Evolutionary conservation across 352 stramenopile species (phyloP), one percentile per base, ranked within the genome.

Genomic region (Pilasporangium apinafurcum): DNA sequence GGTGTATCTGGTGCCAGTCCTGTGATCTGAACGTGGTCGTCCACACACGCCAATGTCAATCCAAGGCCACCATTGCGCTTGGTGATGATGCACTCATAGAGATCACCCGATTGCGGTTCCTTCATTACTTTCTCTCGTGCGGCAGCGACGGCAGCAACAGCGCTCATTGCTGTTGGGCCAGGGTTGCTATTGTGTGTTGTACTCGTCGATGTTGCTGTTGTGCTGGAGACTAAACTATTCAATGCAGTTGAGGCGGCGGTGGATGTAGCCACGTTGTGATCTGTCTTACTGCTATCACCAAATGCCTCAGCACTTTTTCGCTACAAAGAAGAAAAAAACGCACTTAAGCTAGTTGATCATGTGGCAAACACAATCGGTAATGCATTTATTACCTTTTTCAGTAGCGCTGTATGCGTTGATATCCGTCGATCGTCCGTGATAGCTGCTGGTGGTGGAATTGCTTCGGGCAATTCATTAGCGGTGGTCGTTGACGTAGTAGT

Each of bases 31-130:
- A 90, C 77, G 62, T 90, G 77, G 58, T 87, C 74, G 55, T 90
- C 77, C 35, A 90, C 77, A 43, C 77, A 90, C 14, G 77, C 77
- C 7, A 90, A 66, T 33, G 77, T 89, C 31, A 89, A 54, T 25
- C 77, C 77, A 14, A 89, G 60, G 8, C 77, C 74, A 22, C 77
- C 77, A 47, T 89, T 89, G 8, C 73, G 61, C 44, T 89, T 89
- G 32, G 73, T 89, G 59, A 89, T 89, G 29, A 89, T 74, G 37
- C 77, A 89, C 59, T 89, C 77, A 67, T 89, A 89, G n/a, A 89
- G 38, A 44, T 89, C 77, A 3, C 76, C 76, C 2, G 73, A 86
- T 44, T 89, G 77, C 6, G 77, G 71, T 34, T 89, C 77, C 44
- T 89, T 89, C 74, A 89, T 89, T 21, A 86, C 73, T 59, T 88